phyloP scores from a whole-genome alignment of 2,329 filamentous ascomycete species.

The Parafenestella ontariensis region DNA sequence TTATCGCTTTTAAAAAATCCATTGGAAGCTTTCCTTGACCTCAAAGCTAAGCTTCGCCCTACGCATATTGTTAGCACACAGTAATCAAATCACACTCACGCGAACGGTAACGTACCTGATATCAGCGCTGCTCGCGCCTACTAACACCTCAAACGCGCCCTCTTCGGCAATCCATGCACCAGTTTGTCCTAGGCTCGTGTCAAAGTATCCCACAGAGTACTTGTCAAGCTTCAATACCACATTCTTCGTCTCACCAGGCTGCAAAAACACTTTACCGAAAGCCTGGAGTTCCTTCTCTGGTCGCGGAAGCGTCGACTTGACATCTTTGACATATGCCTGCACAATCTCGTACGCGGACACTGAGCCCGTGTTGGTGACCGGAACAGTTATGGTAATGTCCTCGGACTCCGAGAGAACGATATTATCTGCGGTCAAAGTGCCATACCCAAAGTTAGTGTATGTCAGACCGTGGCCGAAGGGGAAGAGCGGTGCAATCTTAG shows the following conservation, averaged over 20 bases:
- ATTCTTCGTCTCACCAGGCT: slow-evolving; percentile 46
- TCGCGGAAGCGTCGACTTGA: slow-evolving; percentile 67
- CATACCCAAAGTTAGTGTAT: slow-evolving; percentile 76
- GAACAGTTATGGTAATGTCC: slow-evolving; percentile 56
- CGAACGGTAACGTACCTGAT: slow-evolving; percentile 61
- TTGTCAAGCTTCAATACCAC: slow-evolving; percentile 50
- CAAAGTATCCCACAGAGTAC: slow-evolving; percentile 66
- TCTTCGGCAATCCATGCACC: slow-evolving; percentile 71
- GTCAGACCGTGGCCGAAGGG: slow-evolving; percentile 80
- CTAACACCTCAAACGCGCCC: slow-evolving; percentile 65
- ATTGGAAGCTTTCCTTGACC: slow-evolving; percentile 70
- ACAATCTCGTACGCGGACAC: slow-evolving; percentile 69
- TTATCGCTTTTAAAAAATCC: slow-evolving; percentile 60
- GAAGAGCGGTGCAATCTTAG: slow-evolving; percentile 67
- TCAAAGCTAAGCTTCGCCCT: slow-evolving; percentile 62
- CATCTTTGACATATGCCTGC: slow-evolving; percentile 72
- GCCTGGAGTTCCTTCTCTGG: slow-evolving; percentile 75
- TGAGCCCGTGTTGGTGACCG: slow-evolving; percentile 64
- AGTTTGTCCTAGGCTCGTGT: slow-evolving; percentile 58
- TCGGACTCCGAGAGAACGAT: slow-evolving; percentile 56
- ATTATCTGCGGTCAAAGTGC: slow-evolving; percentile 61
- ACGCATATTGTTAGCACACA: slow-evolving; percentile 16
- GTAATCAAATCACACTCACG: neutral
- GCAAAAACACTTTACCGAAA: slow-evolving; percentile 59
- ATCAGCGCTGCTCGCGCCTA: slow-evolving; percentile 69